These are phyloP conservation scores for Dalechampia spathulata DNA, from an alignment of 441 rosid genomes.

Conservation along the genomic window DNA sequence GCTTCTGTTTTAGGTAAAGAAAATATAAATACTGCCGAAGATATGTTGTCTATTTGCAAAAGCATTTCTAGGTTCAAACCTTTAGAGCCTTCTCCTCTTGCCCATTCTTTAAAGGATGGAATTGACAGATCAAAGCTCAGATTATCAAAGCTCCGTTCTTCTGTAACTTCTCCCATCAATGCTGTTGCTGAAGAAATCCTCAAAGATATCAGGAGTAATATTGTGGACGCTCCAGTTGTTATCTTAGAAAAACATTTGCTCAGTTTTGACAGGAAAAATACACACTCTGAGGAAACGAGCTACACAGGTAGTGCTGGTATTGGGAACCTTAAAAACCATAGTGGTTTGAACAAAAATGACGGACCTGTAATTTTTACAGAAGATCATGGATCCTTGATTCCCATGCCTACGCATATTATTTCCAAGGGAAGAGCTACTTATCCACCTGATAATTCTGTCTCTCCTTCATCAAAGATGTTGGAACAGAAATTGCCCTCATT, in stretches of 20 bases:
- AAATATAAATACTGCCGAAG: slow-evolving; percentile 31
- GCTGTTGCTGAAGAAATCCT: slow-evolving; percentile 24
- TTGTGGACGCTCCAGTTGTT: slow-evolving; percentile 23
- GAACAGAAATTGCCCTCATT: slow-evolving; percentile 26
- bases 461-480: slow-evolving; percentile 31
- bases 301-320: slow-evolving; percentile 12
- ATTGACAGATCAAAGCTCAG: slow-evolving; percentile 44
- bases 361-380: slow-evolving; percentile 14
- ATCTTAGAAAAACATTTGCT: slow-evolving; percentile 38
- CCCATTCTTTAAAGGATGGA: slow-evolving; percentile 40
- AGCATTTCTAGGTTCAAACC: slow-evolving; percentile 40
- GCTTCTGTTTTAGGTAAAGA: slow-evolving; percentile 40
- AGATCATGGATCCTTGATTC: slow-evolving; percentile 18
- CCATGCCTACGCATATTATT: slow-evolving; percentile 11
- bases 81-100: slow-evolving; percentile 38
- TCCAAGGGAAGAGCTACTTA: slow-evolving; percentile 21
- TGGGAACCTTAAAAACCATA: slow-evolving; percentile 17
- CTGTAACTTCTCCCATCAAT: slow-evolving; percentile 31
- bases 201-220: slow-evolving; percentile 12
- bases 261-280: slow-evolving; percentile 25
- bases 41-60: slow-evolving; percentile 34
- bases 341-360: slow-evolving; percentile 23
- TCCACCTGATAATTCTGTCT: slow-evolving; percentile 23
- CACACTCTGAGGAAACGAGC: slow-evolving; percentile 6
- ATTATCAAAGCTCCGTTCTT: slow-evolving; percentile 30